phyloP scores from a whole-genome alignment of 2,329 filamentous ascomycete genomes.

The Dryadomyces quercivorus region DNA sequence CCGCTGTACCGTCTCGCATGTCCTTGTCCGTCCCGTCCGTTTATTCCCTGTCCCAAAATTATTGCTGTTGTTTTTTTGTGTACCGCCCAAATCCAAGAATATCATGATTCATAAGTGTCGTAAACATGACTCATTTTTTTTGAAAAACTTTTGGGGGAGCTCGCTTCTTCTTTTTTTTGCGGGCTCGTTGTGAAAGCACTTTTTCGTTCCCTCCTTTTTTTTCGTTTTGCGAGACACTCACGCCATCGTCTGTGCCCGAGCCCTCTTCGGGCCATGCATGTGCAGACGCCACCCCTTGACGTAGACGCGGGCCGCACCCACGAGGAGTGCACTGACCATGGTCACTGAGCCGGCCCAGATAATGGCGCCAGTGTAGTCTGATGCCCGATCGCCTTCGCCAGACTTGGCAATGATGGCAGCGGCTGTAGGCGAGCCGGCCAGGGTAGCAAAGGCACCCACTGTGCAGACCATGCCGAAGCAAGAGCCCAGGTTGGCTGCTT shows the following conservation, averaged over 20 bases:
- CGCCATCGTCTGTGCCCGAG: not conserved
- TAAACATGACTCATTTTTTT: not conserved
- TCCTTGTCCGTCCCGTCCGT: slow-evolving; percentile 16
- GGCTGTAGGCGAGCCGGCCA: slow-evolving; percentile 26
- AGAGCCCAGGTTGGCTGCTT: slow-evolving; percentile 21
- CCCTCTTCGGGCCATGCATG: not conserved
- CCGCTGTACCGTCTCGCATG: no score
- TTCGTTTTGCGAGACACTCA: not conserved
- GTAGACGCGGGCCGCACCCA: slow-evolving; percentile 4
- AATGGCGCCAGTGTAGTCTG: slow-evolving; percentile 10
- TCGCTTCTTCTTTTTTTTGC: no score
- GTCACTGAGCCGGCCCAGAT: slow-evolving; percentile 12
- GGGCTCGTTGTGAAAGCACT: no score
- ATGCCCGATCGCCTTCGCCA: slow-evolving; percentile 2
- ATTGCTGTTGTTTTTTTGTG: not conserved
- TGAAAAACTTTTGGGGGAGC: not conserved
- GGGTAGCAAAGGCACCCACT: slow-evolving; percentile 25
- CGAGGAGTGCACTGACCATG: slow-evolving; percentile 6
- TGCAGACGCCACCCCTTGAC: slow-evolving; percentile 7
- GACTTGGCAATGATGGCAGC: slow-evolving; percentile 8
- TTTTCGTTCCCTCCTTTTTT: not conserved
- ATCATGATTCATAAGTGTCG: not conserved
- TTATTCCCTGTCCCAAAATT: slow-evolving; percentile 8
- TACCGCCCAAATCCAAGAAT: not conserved
- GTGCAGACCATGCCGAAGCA: slow-evolving; percentile 31